Evolutionary conservation across 2,329 filamentous ascomycete genomes (phyloP).

Genomic region (Trichoderma sp.): DNA sequence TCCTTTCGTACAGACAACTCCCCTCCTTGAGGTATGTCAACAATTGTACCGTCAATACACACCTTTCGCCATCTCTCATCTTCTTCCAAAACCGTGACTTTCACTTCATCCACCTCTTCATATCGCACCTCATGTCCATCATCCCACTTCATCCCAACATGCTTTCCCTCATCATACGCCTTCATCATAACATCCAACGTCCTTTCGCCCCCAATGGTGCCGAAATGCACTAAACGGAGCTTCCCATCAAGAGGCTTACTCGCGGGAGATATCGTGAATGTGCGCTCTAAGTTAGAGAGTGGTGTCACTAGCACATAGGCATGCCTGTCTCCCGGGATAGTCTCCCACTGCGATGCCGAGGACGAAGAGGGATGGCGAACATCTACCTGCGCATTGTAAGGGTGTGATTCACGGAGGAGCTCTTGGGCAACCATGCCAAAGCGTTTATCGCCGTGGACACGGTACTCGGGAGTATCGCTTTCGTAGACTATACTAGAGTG

Average conservation of each 20-base stretch:
- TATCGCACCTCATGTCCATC: conserved; percentile 69
- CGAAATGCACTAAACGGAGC: conserved; percentile 75
- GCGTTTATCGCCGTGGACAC: conserved; percentile 72
- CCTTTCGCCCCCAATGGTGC: conserved; percentile 61
- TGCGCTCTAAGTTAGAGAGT: conserved; percentile 78
- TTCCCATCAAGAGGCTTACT: conserved; percentile 70
- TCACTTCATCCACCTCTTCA: conserved; percentile 66
- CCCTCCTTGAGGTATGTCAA: conserved; percentile 69
- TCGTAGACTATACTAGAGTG: conserved; percentile 88
- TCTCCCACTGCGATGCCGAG: conserved; percentile 16
- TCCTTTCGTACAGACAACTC: conserved; percentile 66
- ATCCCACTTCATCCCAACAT: conserved; percentile 53
- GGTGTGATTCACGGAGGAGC: conserved; percentile 60
- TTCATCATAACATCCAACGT: conserved; percentile 76
- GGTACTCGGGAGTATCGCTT: conserved; percentile 81
- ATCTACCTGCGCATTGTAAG: conserved; percentile 49
- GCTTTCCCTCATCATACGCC: conserved; percentile 59
- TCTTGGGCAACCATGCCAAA: conserved; percentile 84
- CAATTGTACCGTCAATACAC: conserved; percentile 89
- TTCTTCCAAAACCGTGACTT: conserved; percentile 66
- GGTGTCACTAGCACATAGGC: conserved; percentile 76
- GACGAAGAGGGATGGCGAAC: conserved; percentile 29
- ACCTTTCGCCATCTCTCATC: conserved; percentile 79
- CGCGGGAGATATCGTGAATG: conserved; percentile 77
- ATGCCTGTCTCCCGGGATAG: conserved; percentile 52